phyloP scores from a whole-genome alignment of 495 filamentous ascomycete species.

The Hypoxylon rickii region DNA sequence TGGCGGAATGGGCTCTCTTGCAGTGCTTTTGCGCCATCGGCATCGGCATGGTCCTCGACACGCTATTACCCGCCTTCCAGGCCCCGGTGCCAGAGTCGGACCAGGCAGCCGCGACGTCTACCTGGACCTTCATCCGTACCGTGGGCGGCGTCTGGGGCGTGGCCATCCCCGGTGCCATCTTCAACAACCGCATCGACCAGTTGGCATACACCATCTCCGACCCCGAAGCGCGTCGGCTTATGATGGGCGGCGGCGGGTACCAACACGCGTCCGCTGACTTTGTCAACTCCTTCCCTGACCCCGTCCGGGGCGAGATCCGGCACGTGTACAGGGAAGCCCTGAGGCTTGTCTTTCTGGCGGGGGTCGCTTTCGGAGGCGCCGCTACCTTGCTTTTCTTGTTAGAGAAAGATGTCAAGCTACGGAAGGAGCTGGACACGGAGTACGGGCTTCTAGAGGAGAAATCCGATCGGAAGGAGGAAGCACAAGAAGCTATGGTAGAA shows the following conservation, averaged over 20 bases:
- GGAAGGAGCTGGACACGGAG: conserved; percentile 41
- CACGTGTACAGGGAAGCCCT: conserved; percentile 32
- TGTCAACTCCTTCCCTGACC: not conserved
- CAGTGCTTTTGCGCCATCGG: conserved; percentile 34
- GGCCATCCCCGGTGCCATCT: conserved; percentile 52
- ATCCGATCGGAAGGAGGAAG: too few relatives aligned
- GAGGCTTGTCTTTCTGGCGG: conserved; percentile 32
- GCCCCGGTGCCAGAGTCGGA: conserved; percentile 43
- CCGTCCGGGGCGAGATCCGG: conserved; percentile 23
- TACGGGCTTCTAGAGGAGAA: conserved; percentile 34
- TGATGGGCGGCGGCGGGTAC: conserved; percentile 33
- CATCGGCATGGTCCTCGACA: conserved; percentile 37
- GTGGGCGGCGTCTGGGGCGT: conserved; percentile 57
- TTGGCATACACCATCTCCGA: conserved; percentile 24
- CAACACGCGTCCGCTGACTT: conserved; percentile 7
- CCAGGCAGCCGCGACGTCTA: conserved; percentile 42
- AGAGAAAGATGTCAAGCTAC: conserved; percentile 37
- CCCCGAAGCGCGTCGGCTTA: not conserved
- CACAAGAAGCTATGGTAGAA: too few relatives aligned
- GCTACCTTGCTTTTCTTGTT: conserved; percentile 29
- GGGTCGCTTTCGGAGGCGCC: conserved; percentile 27
- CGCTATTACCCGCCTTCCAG: conserved; percentile 44
- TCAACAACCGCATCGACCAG: conserved; percentile 45
- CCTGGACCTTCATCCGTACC: conserved; percentile 50
- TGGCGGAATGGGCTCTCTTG: conserved; percentile 34